Conservation (phyloP, 2,329 filamentous ascomycete genomes). For the Pseudopithomyces chartarum region DNA sequence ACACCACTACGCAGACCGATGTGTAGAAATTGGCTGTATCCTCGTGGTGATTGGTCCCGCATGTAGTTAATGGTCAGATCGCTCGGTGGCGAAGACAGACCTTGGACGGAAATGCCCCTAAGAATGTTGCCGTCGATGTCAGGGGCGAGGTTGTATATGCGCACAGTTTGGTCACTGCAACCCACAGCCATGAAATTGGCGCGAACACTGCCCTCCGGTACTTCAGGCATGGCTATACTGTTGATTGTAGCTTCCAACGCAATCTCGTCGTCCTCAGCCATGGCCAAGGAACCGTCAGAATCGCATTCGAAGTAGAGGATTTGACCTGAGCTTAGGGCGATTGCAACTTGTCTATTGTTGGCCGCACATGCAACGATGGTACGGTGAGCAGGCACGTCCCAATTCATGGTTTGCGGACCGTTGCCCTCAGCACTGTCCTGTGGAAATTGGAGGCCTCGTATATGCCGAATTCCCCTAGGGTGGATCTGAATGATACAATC, state of each 20-base stretch:
- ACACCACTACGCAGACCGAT: conserved; percentile 96
- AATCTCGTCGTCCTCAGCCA: conserved; percentile 87
- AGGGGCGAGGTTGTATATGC: conserved; percentile 86
- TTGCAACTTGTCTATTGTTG: conserved; percentile 89
- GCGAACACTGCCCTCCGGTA: conserved; percentile 85
- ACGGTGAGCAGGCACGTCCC: conserved; percentile 89
- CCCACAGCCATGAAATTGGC: conserved; percentile 95
- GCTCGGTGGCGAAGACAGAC: conserved; percentile 86
- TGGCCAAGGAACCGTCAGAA: conserved; percentile 83
- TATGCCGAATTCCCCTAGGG: conserved; percentile 93
- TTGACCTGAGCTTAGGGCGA: conserved; percentile 93
- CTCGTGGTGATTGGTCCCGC: conserved; percentile 89
- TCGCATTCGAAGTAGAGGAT: conserved; percentile 99
- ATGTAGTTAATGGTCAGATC: conserved; percentile 91
- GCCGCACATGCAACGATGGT: conserved; percentile 94
- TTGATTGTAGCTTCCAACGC: conserved; percentile 96
- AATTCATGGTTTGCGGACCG: conserved; percentile 78
- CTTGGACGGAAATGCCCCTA: conserved; percentile 93
- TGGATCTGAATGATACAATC: conserved; percentile 93
- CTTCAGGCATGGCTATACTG: conserved; percentile 88
- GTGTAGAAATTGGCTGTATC: conserved; percentile 88
- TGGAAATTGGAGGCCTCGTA: conserved; percentile 63
- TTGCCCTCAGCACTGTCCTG: conserved; percentile 27
- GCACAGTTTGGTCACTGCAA: conserved; percentile 94
- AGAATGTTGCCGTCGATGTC: conserved; percentile 72